Evolutionary conservation across 2,329 filamentous ascomycete genomes (phyloP).

Genomic region (Colletotrichum spinosum): DNA sequence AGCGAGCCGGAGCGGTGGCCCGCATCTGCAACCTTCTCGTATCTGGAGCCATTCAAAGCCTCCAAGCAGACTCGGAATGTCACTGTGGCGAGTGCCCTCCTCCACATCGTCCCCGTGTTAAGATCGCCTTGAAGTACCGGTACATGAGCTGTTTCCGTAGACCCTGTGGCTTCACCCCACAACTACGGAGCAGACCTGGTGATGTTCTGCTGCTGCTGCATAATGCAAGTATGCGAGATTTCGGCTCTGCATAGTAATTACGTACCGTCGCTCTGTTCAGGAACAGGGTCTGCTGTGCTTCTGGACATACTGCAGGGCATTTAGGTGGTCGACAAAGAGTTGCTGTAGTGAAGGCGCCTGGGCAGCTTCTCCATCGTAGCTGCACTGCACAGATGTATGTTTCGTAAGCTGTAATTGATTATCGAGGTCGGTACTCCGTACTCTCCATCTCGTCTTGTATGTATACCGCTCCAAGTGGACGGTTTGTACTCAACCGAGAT

Average conservation of each 20-base stretch:
- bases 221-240: conserved; percentile 21
- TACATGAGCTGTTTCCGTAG: conserved; percentile 16
- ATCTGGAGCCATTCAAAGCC: conserved; percentile 24
- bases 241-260: background rate
- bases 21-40: conserved; percentile 19
- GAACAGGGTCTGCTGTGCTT: conserved; percentile 6
- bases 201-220: conserved; percentile 29
- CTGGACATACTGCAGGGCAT: conserved; percentile 2
- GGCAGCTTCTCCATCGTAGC: too few species aligned
- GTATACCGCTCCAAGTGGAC: too few species aligned
- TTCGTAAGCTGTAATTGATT: too few species aligned
- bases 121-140: conserved; percentile 27
- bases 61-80: conserved; percentile 6
- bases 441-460: too few species aligned
- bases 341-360: too few species aligned
- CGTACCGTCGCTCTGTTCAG: conserved; percentile 13
- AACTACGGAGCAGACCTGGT: background rate
- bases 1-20: background rate
- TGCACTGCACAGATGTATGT: too few species aligned
- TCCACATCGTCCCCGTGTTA: background rate
- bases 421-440: too few species aligned
- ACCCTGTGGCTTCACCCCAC: conserved; percentile 27
- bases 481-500: background rate
- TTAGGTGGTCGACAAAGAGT: too few species aligned
- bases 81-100: conserved; percentile 25